Conservation (phyloP, 441 rosid species). For the Aquilaria agallochum region DNA sequence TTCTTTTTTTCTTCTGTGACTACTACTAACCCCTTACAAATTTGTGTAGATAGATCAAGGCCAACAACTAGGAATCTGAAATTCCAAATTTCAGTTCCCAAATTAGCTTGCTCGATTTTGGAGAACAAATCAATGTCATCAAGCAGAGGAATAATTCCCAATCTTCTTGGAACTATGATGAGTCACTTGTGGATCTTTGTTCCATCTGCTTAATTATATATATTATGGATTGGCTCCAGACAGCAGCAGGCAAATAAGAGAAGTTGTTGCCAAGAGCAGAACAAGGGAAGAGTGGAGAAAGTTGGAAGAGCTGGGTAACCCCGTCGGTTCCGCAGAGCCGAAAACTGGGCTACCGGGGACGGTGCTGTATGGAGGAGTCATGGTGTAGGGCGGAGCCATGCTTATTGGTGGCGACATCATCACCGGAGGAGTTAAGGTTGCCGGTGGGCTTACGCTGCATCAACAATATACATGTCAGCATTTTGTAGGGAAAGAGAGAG, state of each 20-base stretch:
- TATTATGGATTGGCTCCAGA: conserved; percentile 30
- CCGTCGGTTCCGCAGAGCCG: conserved; percentile 79
- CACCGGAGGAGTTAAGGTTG: conserved; percentile 35
- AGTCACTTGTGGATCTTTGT: neutral
- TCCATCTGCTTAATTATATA: conserved; percentile 18
- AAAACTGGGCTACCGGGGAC: conserved; percentile 50
- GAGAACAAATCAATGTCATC: too few species aligned
- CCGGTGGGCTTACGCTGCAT: conserved; percentile 29
- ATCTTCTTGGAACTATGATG: too few species aligned
- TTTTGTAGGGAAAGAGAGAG: too few species aligned
- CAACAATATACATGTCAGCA: conserved; percentile 36
- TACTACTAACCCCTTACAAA: too few species aligned
- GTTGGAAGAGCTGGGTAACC: conserved; percentile 75
- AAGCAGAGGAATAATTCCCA: too few species aligned
- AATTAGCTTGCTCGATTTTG: too few species aligned
- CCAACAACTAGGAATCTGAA: too few species aligned
- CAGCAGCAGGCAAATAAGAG: conserved; percentile 15
- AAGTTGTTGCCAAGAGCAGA: conserved; percentile 34
- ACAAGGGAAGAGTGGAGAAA: conserved; percentile 33
- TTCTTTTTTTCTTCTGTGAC: too few species aligned
- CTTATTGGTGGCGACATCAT: conserved; percentile 33
- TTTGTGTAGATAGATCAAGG: too few species aligned
- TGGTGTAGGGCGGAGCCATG: conserved; percentile 36
- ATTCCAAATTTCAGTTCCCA: too few species aligned
- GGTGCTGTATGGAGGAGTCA: conserved; percentile 39